Evolutionary conservation across 1,139 yeast genomes (phyloP), one percentile per base, ranked within the genome.

Genomic region (Ogataea hybrid): DNA sequence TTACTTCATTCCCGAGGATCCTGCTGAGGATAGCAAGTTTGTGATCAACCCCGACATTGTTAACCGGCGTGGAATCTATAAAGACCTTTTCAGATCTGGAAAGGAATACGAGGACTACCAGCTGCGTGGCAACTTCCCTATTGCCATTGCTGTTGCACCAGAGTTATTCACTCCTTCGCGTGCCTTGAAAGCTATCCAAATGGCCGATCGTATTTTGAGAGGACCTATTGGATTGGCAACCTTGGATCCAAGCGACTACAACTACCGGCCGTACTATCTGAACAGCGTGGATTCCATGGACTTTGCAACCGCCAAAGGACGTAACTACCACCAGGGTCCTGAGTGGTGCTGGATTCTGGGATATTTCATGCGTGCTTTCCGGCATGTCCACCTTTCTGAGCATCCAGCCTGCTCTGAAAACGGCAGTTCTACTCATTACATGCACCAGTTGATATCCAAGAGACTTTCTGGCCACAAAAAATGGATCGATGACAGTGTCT

Each of bases 271-370:
- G 1, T 77, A 86, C 67, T 92, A 92, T 64, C 69, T 71, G 55
- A 92, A 92, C 60, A 69, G 90, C 38, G 83, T 77, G 36, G 97
- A 92, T 57, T 79, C 77, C 41, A 78, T 75, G 7, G 96, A 92
- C 62, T 92, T 89, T 70, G 89, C 95, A 1, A 89, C 97, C 0
- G 74, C 97, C 5, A 89, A 89, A 65, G 98, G 98, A 15, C 76
- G 97, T 57, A 92, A 92, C 65, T 92, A 92, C 63, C 98, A 92
- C 63, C 97, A 92, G 65, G 98, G 98, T 2, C 98, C 98, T 2
- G 98, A 92, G 62, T 92, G 98, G 98, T 83, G 86, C 17, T 92
- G 97, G 97, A 79, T 82, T 48, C 73, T 75, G 29, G 98, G 98
- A 1, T 89, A 79, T 65, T 90, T 87, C 61, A 66, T 92, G 52